phyloP scores from a whole-genome alignment of 345 rosid genomes.

The Arabis hirsuta region DNA sequence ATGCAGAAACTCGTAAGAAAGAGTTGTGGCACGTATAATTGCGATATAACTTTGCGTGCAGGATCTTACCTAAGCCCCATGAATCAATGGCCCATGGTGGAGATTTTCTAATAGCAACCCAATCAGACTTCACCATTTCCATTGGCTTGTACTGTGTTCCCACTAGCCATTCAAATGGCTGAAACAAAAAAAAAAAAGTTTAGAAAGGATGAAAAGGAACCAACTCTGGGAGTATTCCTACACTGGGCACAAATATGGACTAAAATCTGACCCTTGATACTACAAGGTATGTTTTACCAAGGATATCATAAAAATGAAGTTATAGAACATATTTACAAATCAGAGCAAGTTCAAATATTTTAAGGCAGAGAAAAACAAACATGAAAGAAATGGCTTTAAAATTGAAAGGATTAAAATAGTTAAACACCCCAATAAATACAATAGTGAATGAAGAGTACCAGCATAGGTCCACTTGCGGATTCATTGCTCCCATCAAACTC shows the following conservation, averaged over 20 bases:
- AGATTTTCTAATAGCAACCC: slow-evolving; percentile 88
- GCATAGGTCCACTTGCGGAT: slow-evolving; percentile 91
- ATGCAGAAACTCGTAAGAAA: background rate
- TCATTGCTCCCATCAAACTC: slow-evolving; percentile 89
- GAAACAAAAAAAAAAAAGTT: slow-evolving; percentile 32
- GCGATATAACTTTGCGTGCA: background rate
- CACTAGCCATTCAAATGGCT: slow-evolving; percentile 97
- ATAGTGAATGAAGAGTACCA: slow-evolving; percentile 59
- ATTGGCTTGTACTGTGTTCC: slow-evolving; percentile 91
- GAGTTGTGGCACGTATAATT: slow-evolving; percentile 2
- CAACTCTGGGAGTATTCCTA: slow-evolving; percentile 16
- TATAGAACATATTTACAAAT: background rate
- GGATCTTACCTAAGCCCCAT: slow-evolving; percentile 91
- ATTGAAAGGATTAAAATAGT: slow-evolving; percentile 6
- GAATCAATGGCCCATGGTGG: slow-evolving; percentile 99
- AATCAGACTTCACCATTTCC: slow-evolving; percentile 91
- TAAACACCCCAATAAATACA: slow-evolving; percentile 10
- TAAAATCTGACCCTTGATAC: slow-evolving; percentile 11
- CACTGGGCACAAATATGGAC: slow-evolving; percentile 19
- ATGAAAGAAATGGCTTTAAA: background rate
- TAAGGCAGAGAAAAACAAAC: background rate
- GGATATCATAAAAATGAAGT: background rate
- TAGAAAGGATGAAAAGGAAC: slow-evolving; percentile 29
- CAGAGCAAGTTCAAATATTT: slow-evolving; percentile 11
- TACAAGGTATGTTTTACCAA: slow-evolving; percentile 5